A percentile compares a stretch with the other conserved stretches of the same genome.
These are phyloP conservation scores for Wallacemonas rigidus DNA, from an alignment of 208 protist genomes.

Conservation along the genomic window DNA sequence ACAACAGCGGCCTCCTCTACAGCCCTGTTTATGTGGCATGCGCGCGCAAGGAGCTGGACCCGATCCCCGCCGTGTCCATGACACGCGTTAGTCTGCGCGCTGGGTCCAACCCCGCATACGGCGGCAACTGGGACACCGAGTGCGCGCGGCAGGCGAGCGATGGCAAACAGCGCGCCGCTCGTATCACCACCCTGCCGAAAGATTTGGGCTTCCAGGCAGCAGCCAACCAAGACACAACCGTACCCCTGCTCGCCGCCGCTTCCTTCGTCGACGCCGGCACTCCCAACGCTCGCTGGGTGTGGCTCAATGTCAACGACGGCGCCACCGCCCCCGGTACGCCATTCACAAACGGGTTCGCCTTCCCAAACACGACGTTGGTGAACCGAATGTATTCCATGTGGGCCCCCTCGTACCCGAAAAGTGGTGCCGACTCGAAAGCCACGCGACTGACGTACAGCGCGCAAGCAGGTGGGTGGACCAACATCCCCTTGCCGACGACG, in stretches of 20 bases:
- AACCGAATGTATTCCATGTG: background rate
- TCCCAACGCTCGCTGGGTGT: background rate
- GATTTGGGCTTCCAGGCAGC: background rate
- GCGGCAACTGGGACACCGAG: background rate
- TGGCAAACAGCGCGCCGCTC: background rate
- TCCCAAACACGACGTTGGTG: background rate
- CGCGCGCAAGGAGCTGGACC: background rate
- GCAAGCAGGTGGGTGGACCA: background rate
- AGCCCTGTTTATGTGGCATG: background rate
- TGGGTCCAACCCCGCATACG: background rate
- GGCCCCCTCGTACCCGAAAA: background rate
- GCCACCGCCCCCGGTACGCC: background rate
- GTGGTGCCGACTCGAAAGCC: background rate
- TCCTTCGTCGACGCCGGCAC: background rate
- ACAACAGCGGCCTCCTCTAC: constrained; percentile 6
- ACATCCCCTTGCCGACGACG: background rate
- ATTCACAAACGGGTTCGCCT: background rate
- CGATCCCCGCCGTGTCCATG: background rate
- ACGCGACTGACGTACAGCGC: constrained; percentile 1
- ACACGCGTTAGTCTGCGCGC: background rate
- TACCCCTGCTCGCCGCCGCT: background rate
- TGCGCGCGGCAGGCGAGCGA: background rate
- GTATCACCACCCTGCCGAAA: background rate
- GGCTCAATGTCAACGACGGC: background rate
- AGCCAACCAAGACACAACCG: background rate